Evolutionary conservation across 1,139 yeast genomes (phyloP).

Genomic region (Tardiomyces digboiensis): DNA sequence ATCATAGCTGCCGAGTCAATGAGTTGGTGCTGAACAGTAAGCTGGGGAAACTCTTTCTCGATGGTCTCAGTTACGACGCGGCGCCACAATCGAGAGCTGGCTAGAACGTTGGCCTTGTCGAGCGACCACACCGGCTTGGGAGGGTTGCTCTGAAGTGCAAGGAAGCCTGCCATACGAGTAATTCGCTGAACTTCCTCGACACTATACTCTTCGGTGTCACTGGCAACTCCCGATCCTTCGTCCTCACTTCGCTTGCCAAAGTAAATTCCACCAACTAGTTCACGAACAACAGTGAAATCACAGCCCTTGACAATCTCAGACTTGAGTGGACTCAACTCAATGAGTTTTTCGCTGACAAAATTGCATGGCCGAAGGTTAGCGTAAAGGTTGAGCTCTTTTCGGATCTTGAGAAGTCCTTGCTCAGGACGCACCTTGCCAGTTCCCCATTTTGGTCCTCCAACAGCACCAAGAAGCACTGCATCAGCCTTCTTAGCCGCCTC

Average conservation of each 20-base stretch:
- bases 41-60: slow-evolving; percentile 78
- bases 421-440: slow-evolving; percentile 91
- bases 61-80: slow-evolving; percentile 82
- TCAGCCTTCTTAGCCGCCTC: slow-evolving; percentile 83
- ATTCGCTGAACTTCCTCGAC: slow-evolving; percentile 90
- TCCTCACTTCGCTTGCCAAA: slow-evolving; percentile 95
- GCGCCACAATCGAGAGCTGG: slow-evolving; percentile 95
- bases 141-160: slow-evolving; percentile 88
- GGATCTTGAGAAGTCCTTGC: slow-evolving; percentile 86
- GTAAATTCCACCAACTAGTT: slow-evolving; percentile 95
- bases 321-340: slow-evolving; percentile 82
- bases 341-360: slow-evolving; percentile 78
- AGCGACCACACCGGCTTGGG: slow-evolving; percentile 93
- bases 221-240: slow-evolving; percentile 73
- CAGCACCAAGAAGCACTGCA: slow-evolving; percentile 94
- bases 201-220: slow-evolving; percentile 89
- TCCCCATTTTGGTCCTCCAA: slow-evolving; percentile 99
- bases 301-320: slow-evolving; percentile 82
- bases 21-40: slow-evolving; percentile 81
- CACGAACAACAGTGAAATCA: slow-evolving; percentile 87
- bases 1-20: slow-evolving; percentile 99
- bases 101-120: slow-evolving; percentile 96
- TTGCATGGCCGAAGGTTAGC: slow-evolving; percentile 97
- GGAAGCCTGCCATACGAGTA: slow-evolving; percentile 96
- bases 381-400: slow-evolving; percentile 88